Percentiles rank a stretch among this genome's conserved stretches.
Evolutionary conservation across 371 early-diverging fungal species (phyloP).

Genomic region (Apophysomyces sp.): DNA sequence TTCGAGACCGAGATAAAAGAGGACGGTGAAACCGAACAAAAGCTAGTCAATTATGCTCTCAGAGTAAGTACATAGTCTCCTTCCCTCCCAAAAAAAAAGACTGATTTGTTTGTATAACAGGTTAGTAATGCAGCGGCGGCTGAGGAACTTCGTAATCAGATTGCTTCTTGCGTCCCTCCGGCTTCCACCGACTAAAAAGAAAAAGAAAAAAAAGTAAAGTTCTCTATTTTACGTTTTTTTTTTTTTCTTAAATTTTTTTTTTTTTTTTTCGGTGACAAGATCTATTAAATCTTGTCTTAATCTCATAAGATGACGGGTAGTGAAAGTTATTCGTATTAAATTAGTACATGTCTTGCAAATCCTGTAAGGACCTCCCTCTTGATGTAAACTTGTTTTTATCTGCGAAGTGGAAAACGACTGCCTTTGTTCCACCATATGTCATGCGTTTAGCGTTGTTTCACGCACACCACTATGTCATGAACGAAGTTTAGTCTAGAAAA

Average conservation of each 20-base stretch:
- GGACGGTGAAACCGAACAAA: constrained; percentile 26
- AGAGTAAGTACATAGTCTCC: constrained; percentile 28
- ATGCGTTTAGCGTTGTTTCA: too few species aligned
- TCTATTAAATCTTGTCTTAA: too few species aligned
- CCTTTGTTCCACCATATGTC: too few species aligned
- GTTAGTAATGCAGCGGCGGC: constrained; percentile 10
- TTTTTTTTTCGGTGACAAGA: not conserved
- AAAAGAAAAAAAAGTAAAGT: not conserved
- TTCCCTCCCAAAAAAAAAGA: too few species aligned
- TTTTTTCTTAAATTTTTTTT: not conserved
- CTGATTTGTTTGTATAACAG: constrained; percentile 2
- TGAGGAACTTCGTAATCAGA: constrained; percentile 8
- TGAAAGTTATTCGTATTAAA: too few species aligned
- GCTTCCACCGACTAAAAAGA: not conserved
- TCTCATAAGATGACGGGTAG: too few species aligned
- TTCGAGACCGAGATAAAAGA: constrained; percentile 36
- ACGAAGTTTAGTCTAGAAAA: too few species aligned
- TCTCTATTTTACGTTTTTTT: not conserved
- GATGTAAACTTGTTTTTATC: too few species aligned
- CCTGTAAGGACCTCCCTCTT: not conserved
- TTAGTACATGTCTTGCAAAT: not conserved
- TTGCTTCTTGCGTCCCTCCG: constrained; percentile 6
- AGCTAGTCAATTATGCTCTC: constrained; percentile 49
- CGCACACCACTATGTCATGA: too few species aligned
- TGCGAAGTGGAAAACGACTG: too few species aligned